Evolutionary conservation across 257 asterid genomes (phyloP), one percentile per base, ranked within the genome.

Genomic region (Mitragyna speciosa): DNA sequence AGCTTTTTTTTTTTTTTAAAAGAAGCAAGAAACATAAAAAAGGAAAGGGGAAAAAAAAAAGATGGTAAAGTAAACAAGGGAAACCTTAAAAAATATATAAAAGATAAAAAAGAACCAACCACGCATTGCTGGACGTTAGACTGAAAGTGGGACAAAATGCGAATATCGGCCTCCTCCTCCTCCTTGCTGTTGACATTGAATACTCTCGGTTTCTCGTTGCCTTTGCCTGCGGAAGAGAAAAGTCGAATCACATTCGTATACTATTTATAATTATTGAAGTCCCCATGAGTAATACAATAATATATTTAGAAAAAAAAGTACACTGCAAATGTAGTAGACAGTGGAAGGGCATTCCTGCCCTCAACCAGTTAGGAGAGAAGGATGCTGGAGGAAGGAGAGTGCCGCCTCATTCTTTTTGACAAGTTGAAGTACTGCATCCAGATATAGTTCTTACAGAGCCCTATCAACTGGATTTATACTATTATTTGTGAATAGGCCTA

Each of bases 41-140:
- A 36, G 41, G n/a, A n/a, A n/a, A n/a, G n/a, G n/a, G n/a, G n/a
- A 36, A 36, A 36, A 4, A 36, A 36, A 36, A 36, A 36, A 36
- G 41, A 36, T 4, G 41, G n/a, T 10, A 31, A 24, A 28, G 47
- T 22, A 58, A 36, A 77, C 6, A 36, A 9, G 4, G 14, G 65
- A 22, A n/a, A 45, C 1, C 49, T 9, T 5, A 28, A 30, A 39
- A 69, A 36, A 49, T n/a, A n/a, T n/a, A 30, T 12, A 72, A 31
- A 48, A 28, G 48, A 12, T n/a, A n/a, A n/a, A n/a, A n/a, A n/a
- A 72, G 7, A 52, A 90, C 94, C 66, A 75, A 96, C 98, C 89
- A 96, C 97, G 88, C 99, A 94, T 85, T 96, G 98, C 84, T 92
- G 94, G 76, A 96, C 84, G 66, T 73, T 83, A 79, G 92, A 86